Evolutionary conservation across 192 early-diverging fungal genomes (phyloP), one percentile per base, ranked within the genome.

Genomic region (Backusella parvicylindrica): DNA sequence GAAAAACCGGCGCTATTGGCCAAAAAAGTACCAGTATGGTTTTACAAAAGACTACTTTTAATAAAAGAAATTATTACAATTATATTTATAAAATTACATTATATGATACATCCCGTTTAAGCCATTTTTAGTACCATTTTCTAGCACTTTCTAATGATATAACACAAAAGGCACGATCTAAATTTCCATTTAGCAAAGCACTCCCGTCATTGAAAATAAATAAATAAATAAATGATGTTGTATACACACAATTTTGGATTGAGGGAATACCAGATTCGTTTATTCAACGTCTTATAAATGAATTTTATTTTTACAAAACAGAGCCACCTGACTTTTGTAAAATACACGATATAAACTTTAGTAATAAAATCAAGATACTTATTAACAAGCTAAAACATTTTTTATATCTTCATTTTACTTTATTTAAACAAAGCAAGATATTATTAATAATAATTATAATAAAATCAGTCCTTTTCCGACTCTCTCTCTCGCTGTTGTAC

Each of bases 1-100:
- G 21, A 43, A 68, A 63, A 35, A 63, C 38, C 53, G 11, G 13
- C 13, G 2, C 13, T 15, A 56, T 68, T 68, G 65, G n/a, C 30
- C 18, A 75, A 23, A 28, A 33, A 41, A 11, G 47, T 69, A 28
- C 66, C 72, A 41, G 74, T 70, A 70, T 78, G 77, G 77, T 47
- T 35, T 6, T 78, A 43, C 71, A 73, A 26, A 78, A 38, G 77
- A 68, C 13, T 35, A 74, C 43, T n/a, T 78, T 74, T 16, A 78
- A 74, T 49, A 78, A 78, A 64, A 73, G 43, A 47, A 47, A 47
- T 47, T 47, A 47, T n/a, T 47, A 13, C 21, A 21, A 50, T 21
- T 49, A 56, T 56, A 23, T 56, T 56, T 56, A 26, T 56, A 21
- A 21, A 9, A 56, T n/a, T n/a, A n/a, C n/a, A 53, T 23, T 56